Conservation (phyloP, 2,329 filamentous ascomycete species). For the Penicillium sp. region DNA sequence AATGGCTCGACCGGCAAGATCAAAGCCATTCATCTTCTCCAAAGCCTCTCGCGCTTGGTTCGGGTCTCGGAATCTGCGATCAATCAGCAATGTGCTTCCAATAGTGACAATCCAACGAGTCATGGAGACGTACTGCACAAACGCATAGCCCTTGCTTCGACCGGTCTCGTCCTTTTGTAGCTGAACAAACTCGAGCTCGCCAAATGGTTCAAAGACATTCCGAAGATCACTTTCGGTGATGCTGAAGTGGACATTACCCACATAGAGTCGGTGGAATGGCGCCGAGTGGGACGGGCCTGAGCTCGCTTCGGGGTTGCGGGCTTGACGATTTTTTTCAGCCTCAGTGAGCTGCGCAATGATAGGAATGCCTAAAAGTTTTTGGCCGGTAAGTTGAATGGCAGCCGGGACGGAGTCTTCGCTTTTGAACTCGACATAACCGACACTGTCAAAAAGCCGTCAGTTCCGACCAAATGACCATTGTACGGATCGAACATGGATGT, state of each 20-base stretch:
- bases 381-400: slow-evolving; percentile 95
- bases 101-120: neutral
- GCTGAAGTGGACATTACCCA: slow-evolving; percentile 99
- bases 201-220: slow-evolving; percentile 96
- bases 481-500: neutral
- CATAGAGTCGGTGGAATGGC: slow-evolving; percentile 95
- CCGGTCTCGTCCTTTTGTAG: slow-evolving; percentile 92
- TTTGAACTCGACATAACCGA: slow-evolving; percentile 99
- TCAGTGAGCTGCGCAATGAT: slow-evolving; percentile 98
- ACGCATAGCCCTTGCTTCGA: slow-evolving; percentile 90
- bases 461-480: neutral
- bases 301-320: slow-evolving; percentile 67
- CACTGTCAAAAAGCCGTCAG: slow-evolving; percentile 50
- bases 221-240: slow-evolving; percentile 94
- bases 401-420: slow-evolving; percentile 87
- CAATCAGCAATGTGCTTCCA: slow-evolving; percentile 30
- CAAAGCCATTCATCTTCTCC: slow-evolving; percentile 99
- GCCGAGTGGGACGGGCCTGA: slow-evolving; percentile 70
- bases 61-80: slow-evolving; percentile 73
- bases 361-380: slow-evolving; percentile 96
- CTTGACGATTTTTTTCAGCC: slow-evolving; percentile 98
- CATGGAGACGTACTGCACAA: slow-evolving; percentile 75
- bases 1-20: slow-evolving; percentile 93
- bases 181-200: slow-evolving; percentile 94
- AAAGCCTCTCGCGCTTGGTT: slow-evolving; percentile 87